A percentile compares a stretch with the other conserved stretches of the same genome.
phyloP scores from a whole-genome alignment of 2,329 filamentous ascomycete species.

The Pestalotiopsis sp. region DNA sequence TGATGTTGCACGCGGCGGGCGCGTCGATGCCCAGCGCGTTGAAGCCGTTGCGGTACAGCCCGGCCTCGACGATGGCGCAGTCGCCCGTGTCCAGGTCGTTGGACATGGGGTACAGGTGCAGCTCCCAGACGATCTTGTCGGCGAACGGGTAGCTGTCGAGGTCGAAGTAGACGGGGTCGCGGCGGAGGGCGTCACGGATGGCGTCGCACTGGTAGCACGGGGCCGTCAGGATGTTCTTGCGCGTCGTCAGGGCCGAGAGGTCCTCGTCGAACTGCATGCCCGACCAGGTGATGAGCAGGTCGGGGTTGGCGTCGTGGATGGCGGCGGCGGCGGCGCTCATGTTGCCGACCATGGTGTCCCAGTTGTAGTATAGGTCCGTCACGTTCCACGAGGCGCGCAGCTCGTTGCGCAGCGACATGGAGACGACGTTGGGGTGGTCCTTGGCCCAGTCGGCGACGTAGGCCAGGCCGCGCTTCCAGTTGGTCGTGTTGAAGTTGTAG shows the following conservation, averaged over 20 bases:
- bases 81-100: slow-evolving; percentile 46
- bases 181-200: slow-evolving; percentile 43
- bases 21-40: slow-evolving; percentile 45
- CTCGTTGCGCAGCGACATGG: slow-evolving; percentile 44
- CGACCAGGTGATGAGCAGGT: slow-evolving; percentile 50
- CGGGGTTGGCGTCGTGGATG: slow-evolving; percentile 46
- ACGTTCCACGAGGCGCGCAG: slow-evolving; percentile 38
- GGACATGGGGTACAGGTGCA: slow-evolving; percentile 45
- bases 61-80: slow-evolving; percentile 49
- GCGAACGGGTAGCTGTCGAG: slow-evolving; percentile 47
- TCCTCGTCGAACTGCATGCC: slow-evolving; percentile 52
- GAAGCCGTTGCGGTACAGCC: slow-evolving; percentile 52
- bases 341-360: slow-evolving; percentile 32
- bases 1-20: slow-evolving; percentile 43
- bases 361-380: slow-evolving; percentile 44
- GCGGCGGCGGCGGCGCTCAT: slow-evolving; percentile 25
- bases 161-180: slow-evolving; percentile 47
- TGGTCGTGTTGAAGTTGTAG: slow-evolving; percentile 51
- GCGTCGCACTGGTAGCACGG: slow-evolving; percentile 44
- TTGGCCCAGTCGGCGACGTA: slow-evolving; percentile 51
- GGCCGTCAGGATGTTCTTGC: slow-evolving; percentile 41
- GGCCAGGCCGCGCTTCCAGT: slow-evolving; percentile 57
- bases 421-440: slow-evolving; percentile 40
- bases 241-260: slow-evolving; percentile 42
- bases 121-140: slow-evolving; percentile 49